Percentiles rank a stretch among this genome's conserved stretches.
Evolutionary conservation across 257 asterid genomes (phyloP).

Genomic region (Solanum piurae): DNA sequence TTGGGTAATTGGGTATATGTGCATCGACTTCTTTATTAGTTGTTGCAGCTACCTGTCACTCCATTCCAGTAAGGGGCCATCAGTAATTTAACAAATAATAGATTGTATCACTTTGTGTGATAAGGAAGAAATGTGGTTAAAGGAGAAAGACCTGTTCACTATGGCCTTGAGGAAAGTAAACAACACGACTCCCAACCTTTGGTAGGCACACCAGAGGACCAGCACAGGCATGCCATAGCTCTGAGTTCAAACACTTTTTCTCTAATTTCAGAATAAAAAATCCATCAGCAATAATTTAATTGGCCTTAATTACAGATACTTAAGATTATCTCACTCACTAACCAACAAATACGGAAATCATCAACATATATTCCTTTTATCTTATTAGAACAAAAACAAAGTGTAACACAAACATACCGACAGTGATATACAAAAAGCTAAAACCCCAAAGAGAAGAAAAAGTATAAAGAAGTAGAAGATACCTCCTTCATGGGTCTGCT

Average conservation of each 20-base stretch:
- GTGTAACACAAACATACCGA: not conserved
- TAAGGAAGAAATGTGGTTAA: not conserved
- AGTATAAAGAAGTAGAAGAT: conserved; percentile 8
- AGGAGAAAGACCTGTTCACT: conserved; percentile 74
- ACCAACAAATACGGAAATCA: not conserved
- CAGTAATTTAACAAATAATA: not conserved
- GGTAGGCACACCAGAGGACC: conserved; percentile 95
- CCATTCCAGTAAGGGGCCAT: conserved; percentile 11
- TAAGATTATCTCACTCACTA: not conserved
- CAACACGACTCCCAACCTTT: conserved; percentile 78
- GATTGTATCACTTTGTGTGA: not conserved
- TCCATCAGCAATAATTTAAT: conserved; percentile 22
- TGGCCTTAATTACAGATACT: not conserved
- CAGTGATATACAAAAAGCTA: not conserved
- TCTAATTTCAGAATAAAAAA: conserved; percentile 44
- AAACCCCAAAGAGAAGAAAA: conserved; percentile 4
- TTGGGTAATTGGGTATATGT: conserved; percentile 91
- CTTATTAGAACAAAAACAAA: not conserved
- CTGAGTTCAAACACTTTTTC: conserved; percentile 87
- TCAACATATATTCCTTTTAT: not conserved
- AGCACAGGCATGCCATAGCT: conserved; percentile 99
- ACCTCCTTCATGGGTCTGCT: conserved; percentile 40
- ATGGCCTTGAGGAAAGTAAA: conserved; percentile 97
- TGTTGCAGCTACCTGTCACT: conserved; percentile 77
- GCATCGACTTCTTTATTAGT: conserved; percentile 90